Conservation (phyloP, 2,329 filamentous ascomycete species). For the Aspergillus pseudonomiae region DNA sequence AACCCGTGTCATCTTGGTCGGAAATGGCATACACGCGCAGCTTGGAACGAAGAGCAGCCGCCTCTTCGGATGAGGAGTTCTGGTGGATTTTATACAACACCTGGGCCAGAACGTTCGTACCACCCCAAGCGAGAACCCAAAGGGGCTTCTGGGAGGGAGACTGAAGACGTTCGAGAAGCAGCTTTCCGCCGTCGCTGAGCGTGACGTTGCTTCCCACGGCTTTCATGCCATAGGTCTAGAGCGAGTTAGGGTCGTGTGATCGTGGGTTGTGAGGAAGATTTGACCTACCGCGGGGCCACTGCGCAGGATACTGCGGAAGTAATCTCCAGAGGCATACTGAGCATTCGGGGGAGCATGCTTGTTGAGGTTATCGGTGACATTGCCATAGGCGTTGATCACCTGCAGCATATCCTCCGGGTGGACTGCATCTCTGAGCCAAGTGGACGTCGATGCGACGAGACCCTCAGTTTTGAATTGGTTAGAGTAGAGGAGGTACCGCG, state of each 20-base stretch:
- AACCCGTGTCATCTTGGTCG: conserved; percentile 60
- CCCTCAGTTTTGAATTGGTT: conserved; percentile 53
- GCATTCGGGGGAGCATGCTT: conserved; percentile 50
- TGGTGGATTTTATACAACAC: conserved; percentile 44
- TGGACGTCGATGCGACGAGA: conserved; percentile 50
- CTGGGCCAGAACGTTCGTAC: conserved; percentile 56
- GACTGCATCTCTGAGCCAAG: conserved; percentile 48
- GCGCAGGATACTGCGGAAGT: conserved; percentile 41
- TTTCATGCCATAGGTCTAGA: conserved; percentile 38
- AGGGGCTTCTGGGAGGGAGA: conserved; percentile 45
- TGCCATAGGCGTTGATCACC: conserved; percentile 49
- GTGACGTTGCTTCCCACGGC: conserved; percentile 36
- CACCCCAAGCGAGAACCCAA: conserved; percentile 59
- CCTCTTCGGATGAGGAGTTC: conserved; percentile 29
- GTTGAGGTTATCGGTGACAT: conserved; percentile 53
- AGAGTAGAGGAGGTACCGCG: conserved; percentile 49
- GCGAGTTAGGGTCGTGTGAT: neutral
- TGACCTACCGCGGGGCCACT: conserved; percentile 45
- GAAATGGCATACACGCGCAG: conserved; percentile 59
- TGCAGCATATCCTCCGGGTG: conserved; percentile 48
- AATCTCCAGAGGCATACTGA: conserved; percentile 45
- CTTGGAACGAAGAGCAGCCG: conserved; percentile 40
- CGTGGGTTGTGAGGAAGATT: neutral
- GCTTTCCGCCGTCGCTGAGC: conserved; percentile 48
- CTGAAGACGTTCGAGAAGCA: conserved; percentile 48